phyloP scores from a whole-genome alignment of 768 basidiomycete species.

The Pholiota microspora region DNA sequence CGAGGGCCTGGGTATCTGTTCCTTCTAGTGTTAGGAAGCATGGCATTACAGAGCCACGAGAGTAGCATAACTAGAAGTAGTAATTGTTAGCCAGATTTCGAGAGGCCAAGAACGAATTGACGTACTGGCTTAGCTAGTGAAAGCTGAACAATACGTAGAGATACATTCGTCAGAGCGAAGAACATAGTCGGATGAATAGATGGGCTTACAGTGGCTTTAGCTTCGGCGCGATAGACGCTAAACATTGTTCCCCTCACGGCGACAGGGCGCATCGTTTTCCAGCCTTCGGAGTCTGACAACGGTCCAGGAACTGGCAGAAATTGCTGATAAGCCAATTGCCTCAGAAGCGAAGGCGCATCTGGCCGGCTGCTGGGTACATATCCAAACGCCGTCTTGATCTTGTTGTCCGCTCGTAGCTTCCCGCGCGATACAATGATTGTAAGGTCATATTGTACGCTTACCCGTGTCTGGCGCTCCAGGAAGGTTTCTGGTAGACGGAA shows the following conservation, averaged over 20 bases:
- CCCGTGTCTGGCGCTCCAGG: conserved; percentile 45
- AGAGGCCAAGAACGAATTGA: not conserved
- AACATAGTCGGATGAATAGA: not conserved
- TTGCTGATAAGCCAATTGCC: conserved; percentile 50
- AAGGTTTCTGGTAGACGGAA: conserved; percentile 53
- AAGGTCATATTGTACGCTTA: conserved; percentile 52
- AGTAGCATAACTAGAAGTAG: conserved; percentile 38
- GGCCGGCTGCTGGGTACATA: conserved; percentile 49
- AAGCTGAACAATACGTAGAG: conserved; percentile 26
- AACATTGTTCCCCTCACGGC: conserved; percentile 39
- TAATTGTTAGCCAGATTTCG: conserved; percentile 6
- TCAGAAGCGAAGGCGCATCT: conserved; percentile 41
- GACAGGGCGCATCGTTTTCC: conserved; percentile 43
- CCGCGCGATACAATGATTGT: conserved; percentile 44
- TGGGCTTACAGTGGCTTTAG: conserved; percentile 39
- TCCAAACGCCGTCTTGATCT: conserved; percentile 52
- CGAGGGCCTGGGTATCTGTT: conserved; percentile 34
- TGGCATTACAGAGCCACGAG: conserved; percentile 48
- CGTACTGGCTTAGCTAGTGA: conserved; percentile 47
- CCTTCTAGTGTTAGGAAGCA: conserved; percentile 42
- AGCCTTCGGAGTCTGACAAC: conserved; percentile 49
- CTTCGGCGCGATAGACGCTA: conserved; percentile 35
- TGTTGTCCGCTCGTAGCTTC: conserved; percentile 45
- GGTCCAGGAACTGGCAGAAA: conserved; percentile 43
- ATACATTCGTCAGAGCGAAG: not conserved